phyloP scores from a whole-genome alignment of 192 early-diverging fungal species.

The Entrophospora sp. region DNA sequence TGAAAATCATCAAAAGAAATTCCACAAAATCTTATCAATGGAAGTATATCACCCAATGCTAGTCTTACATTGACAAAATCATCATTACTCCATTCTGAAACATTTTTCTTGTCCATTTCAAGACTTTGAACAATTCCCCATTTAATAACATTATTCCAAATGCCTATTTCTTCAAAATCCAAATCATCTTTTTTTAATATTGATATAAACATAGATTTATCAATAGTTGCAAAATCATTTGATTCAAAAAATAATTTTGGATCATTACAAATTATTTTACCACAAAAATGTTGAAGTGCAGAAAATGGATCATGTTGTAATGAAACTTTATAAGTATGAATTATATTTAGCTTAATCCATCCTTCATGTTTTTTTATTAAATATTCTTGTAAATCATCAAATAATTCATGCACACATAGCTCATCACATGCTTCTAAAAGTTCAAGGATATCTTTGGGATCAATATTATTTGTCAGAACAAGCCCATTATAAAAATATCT shows the following conservation, averaged over 20 bases:
- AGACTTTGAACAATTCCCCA: not conserved
- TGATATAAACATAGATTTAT: not conserved
- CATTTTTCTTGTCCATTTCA: not conserved
- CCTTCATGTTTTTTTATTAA: not conserved
- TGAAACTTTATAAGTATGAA: not conserved
- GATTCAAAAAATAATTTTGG: not conserved
- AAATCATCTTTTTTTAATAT: conserved; percentile 1
- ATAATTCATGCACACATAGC: not conserved
- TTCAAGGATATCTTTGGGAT: no score
- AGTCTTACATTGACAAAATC: not conserved
- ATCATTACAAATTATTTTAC: not conserved
- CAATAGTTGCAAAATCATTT: not conserved
- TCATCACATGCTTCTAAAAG: not conserved
- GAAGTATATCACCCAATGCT: not conserved
- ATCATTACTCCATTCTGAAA: not conserved
- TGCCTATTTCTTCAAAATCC: not conserved
- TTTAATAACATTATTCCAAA: conserved; percentile 4
- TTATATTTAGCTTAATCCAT: no score
- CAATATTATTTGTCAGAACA: no score
- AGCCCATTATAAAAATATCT: no score
- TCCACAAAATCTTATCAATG: not conserved
- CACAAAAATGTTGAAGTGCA: not conserved
- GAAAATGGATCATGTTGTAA: not conserved
- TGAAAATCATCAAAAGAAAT: not conserved
- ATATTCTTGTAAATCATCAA: not conserved